phyloP scores from a whole-genome alignment of 2,329 filamentous ascomycete genomes.

The Neofusicoccum ribis region DNA sequence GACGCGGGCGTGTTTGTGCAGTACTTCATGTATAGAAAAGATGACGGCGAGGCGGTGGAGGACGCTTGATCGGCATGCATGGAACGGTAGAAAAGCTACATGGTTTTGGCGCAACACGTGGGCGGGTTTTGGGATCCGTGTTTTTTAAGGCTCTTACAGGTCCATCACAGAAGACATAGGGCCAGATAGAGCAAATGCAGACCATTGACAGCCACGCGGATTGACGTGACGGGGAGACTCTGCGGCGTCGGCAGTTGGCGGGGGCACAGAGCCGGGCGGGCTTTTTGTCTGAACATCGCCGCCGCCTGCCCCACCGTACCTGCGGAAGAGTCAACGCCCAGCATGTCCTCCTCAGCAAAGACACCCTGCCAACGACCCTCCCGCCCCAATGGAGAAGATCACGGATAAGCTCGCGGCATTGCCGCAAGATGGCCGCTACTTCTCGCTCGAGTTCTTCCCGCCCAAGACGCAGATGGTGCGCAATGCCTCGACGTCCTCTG shows the following conservation, averaged over 20 bases:
- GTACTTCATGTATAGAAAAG: conserved; percentile 76
- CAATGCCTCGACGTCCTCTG: conserved; percentile 6
- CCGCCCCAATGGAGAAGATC: conserved; percentile 58
- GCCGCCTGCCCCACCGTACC: conserved; percentile 2
- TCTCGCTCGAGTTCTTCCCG: conserved; percentile 98
- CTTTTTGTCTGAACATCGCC: neutral
- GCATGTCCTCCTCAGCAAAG: conserved; percentile 7
- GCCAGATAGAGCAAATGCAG: neutral
- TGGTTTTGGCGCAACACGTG: neutral
- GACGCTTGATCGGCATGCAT: neutral
- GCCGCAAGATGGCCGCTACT: conserved; percentile 78
- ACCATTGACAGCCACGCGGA: too few relatives aligned
- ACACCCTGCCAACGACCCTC: conserved; percentile 1
- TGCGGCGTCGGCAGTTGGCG: neutral
- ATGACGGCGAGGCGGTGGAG: conserved; percentile 25
- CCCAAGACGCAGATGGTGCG: conserved; percentile 86
- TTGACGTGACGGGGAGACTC: too few relatives aligned
- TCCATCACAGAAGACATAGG: neutral
- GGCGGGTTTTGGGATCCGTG: neutral
- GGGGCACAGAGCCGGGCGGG: neutral
- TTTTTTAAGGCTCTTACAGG: neutral
- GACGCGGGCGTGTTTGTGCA: conserved; percentile 87
- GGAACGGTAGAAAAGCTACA: neutral
- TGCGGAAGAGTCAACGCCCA: conserved; percentile 12
- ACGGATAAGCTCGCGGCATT: conserved; percentile 93